Evolutionary conservation across 495 filamentous ascomycete genomes (phyloP), one percentile per base, ranked within the genome.

Genomic region (Tuber microsphaerosporum): DNA sequence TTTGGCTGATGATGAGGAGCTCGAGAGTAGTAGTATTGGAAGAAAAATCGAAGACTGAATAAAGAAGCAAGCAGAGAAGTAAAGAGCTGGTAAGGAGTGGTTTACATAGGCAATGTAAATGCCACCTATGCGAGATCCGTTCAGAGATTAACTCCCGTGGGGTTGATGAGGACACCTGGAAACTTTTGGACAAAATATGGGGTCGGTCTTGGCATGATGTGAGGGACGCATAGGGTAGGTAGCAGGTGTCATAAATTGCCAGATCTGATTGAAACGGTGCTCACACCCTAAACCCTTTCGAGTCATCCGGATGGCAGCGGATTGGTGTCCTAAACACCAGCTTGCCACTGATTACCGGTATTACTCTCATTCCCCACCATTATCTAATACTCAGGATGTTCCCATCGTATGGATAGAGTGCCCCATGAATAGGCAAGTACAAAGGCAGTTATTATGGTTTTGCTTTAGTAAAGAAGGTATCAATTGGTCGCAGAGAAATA

Each of bases 151-250:
- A 34, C 34, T 65, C 12, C 34, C 12, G 26, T 10, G 26, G 51
- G 56, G 56, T 65, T 65, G 56, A 34, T 65, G 14, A 65, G 56
- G 56, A 65, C 56, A 65, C 56, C 56, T 65, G 4, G 56, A 65
- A 65, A 34, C 26, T 65, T 65, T 65, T 17, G 3, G 26, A 19
- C 26, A 65, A 4, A 61, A 26, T 31, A 61, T 31, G n/a, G 56
- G 56, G 56, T 17, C 26, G 34, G 26, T 34, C 56, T 65, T 65
- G 56, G 56, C 56, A 65, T 19, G 56, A 34, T 17, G n/a, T 19
- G 26, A 61, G 0, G 31, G 22, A 56, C 20, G 45, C 5, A 48
- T 20, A 48, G 16, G 45, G 16, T 19, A 2, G 17, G 14, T 17
- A 20, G 8, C 6, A 9, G 7, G 22, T 12, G 14, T 26, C 56